phyloP scores from a whole-genome alignment of 352 stramenopile species.

The Phytophthora sojae region DNA sequence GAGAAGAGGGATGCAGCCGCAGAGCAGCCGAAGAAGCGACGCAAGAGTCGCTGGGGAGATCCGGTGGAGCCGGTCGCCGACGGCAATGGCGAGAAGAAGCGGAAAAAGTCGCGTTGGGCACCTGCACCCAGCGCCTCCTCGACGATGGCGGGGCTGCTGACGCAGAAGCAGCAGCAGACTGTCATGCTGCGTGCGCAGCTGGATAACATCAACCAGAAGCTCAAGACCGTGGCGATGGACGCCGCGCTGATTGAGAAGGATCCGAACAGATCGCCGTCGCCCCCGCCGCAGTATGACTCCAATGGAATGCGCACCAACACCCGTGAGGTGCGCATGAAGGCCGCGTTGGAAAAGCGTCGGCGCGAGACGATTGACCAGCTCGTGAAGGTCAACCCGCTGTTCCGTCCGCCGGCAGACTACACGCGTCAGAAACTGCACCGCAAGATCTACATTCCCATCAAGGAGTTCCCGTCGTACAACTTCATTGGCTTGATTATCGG shows the following conservation, averaged over 20 bases:
- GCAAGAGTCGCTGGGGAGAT: conserved; percentile 90
- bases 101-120: conserved; percentile 87
- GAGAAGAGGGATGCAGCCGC: conserved; percentile 23
- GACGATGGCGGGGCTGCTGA: conserved; percentile 54
- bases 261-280: conserved; percentile 92
- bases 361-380: conserved; percentile 96
- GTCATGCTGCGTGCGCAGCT: conserved; percentile 77
- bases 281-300: conserved; percentile 95
- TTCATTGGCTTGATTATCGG: conserved; percentile 99
- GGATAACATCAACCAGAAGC: conserved; percentile 73
- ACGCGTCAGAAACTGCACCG: conserved; percentile 93
- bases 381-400: conserved; percentile 95
- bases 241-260: conserved; percentile 85
- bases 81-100: conserved; percentile 54
- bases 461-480: conserved; percentile 99
- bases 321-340: conserved; percentile 94
- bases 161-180: conserved; percentile 78
- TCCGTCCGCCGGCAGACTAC: conserved; percentile 87
- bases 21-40: conserved; percentile 73
- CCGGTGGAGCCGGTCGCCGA: conserved; percentile 46
- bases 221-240: conserved; percentile 85
- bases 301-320: conserved; percentile 98
- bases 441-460: conserved; percentile 98
- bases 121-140: conserved; percentile 48
- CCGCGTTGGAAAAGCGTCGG: conserved; percentile 90